phyloP scores from a whole-genome alignment of 805 yeast species.

The Dipodascopsis uninucleata region DNA sequence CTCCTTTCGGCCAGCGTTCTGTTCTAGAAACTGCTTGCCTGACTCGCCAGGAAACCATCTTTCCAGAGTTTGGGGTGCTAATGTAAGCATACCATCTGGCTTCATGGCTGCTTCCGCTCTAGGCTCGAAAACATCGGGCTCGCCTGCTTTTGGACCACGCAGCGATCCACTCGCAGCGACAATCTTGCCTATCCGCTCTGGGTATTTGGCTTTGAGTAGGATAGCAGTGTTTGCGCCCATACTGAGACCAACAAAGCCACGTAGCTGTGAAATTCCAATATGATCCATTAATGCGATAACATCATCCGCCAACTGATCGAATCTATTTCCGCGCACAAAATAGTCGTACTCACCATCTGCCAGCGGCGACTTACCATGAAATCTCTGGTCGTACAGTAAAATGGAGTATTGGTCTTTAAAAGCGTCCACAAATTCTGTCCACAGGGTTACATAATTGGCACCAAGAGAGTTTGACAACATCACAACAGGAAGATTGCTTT shows the following conservation, averaged over 20 bases:
- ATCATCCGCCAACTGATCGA: constrained; percentile 22
- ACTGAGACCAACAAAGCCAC: constrained; percentile 23
- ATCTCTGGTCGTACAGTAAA: constrained; percentile 24
- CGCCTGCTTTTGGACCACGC: constrained; percentile 8
- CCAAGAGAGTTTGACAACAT: constrained; percentile 22
- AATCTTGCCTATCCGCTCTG: constrained; percentile 16
- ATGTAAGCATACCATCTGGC: constrained; percentile 18
- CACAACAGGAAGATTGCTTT: constrained; percentile 13
- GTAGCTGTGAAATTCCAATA: constrained; percentile 15
- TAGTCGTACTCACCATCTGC: constrained; percentile 17
- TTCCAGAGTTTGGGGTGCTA: constrained; percentile 18
- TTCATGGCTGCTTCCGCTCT: constrained; percentile 14
- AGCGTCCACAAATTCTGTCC: constrained; percentile 21
- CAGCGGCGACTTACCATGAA: constrained; percentile 25
- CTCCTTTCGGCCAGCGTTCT: constrained; percentile 6
- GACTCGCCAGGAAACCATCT: constrained; percentile 24
- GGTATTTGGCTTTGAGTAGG: constrained; percentile 11
- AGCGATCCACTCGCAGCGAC: constrained; percentile 20
- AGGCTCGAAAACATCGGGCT: constrained; percentile 15
- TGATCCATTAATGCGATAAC: constrained; percentile 20
- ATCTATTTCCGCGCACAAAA: constrained; percentile 14
- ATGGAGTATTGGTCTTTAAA: constrained; percentile 18
- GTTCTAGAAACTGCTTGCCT: constrained; percentile 13
- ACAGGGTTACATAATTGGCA: constrained; percentile 8
- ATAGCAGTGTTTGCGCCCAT: constrained; percentile 27